Base-by-base conservation (phyloP, 108 stramenopile species). In the Bacterosira constricta region DNA sequence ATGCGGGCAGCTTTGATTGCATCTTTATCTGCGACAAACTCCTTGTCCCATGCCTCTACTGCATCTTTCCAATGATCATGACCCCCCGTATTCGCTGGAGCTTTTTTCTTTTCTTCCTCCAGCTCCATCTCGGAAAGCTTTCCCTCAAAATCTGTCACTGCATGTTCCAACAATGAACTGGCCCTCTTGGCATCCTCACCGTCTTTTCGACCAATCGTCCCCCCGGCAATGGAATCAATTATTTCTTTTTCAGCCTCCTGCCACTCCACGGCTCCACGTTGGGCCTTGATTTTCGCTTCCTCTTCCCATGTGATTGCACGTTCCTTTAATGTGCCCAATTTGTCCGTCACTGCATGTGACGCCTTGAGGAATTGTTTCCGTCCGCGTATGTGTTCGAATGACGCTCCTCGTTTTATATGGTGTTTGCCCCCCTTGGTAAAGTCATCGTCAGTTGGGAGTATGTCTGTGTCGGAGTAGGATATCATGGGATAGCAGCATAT, bases 401-500 rank as follows among this genome's bases (percentile, higher is more conserved):
- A 61, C 36, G 63, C 57, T 31, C 75, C 75, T 21, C 45, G 27
- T 30, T 46, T 32, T 17, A 74, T 8, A 21, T 64, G 63, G 10
- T 75, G 50, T 9, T 29, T n/a, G n/a, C 41, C 44, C 4, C 53
- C 64, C 0, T 35, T 67, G 38, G 42, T 55, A 36, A 45, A 42
- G 12, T 67, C 44, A 30, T 38, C 64, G 29, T 61, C 63, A 47
- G 45, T 64, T 18, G 45, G 63, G 63, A 64, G 63, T 6, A 37
- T 35, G 36, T 70, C 57, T 11, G 29, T 23, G 8, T n/a, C 18
- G 53, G 62, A 42, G 26, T 42, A 54, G 50, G 56, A 60, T 8
- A 75, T 61, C 75, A 75, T 75, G 47, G 75, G 75, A 23, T 41
- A 53, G 59, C 58, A 61, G 47, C 75, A 75, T 21, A 75, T 57